A percentile compares a stretch with the other conserved stretches of the same genome.
These are phyloP conservation scores for Microcos paniculata DNA, from an alignment of 345 rosid species.

Conservation along the genomic window DNA sequence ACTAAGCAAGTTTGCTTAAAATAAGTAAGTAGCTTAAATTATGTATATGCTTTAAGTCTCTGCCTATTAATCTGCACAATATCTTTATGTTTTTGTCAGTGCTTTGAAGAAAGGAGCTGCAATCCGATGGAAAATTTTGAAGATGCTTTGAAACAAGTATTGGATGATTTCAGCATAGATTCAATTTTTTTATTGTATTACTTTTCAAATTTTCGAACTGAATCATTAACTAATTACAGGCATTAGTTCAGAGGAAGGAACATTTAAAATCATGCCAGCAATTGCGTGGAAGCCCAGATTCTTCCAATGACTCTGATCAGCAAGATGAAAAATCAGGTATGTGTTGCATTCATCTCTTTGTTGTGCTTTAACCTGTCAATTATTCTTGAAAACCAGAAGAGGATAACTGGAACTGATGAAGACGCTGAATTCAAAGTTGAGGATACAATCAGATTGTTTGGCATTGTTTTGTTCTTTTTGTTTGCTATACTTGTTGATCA, in stretches of 20 bases:
- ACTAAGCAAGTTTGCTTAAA: not conserved
- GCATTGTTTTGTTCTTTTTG: not conserved
- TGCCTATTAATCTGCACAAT: not conserved
- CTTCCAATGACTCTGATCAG: not conserved
- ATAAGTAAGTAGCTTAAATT: not conserved
- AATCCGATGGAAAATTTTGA: not conserved
- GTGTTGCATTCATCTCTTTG: not conserved
- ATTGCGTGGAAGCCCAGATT: not conserved
- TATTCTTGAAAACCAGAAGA: not conserved
- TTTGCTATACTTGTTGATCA: not conserved
- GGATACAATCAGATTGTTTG: not conserved
- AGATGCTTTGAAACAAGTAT: slow-evolving; percentile 18
- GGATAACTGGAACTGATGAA: not conserved
- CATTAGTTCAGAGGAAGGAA: slow-evolving; percentile 13
- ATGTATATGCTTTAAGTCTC: not conserved
- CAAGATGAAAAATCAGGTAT: slow-evolving; percentile 3
- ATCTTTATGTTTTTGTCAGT: not conserved
- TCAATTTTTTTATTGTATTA: not conserved
- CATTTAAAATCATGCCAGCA: slow-evolving; percentile 12
- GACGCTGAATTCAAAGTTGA: not conserved
- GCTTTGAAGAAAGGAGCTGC: slow-evolving; percentile 19
- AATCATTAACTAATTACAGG: not conserved
- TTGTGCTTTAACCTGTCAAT: not conserved
- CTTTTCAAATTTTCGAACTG: not conserved
- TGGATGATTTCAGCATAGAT: not conserved